Evolutionary conservation across 306 rosid genomes (phyloP), one percentile per base, ranked within the genome.

Genomic region (Herpetospermum pedunculosum): DNA sequence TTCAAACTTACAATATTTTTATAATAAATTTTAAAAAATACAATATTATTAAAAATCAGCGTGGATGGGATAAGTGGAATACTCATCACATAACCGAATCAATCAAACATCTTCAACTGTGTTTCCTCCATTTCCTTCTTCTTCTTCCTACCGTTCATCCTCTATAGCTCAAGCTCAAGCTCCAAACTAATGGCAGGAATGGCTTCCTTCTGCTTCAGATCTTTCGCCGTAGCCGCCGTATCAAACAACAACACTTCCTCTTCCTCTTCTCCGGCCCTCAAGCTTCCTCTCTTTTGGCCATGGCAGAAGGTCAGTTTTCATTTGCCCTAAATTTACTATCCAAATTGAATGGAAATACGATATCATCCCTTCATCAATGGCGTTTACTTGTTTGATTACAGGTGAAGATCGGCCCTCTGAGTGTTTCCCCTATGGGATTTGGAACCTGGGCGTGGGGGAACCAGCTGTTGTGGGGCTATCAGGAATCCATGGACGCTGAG

Each of bases 371-470:
- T 3, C 46, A 41, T 48, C 47, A 70, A 35, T 44, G 81, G 26
- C 64, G 0, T 16, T 29, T n/a, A n/a, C 21, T 23, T 46, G 70
- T 44, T 79, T 78, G 43, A 50, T 49, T 21, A 35, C 83, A 91
- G 97, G 86, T 91, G 79, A 91, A 89, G 88, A 85, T 94, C 82
- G 98, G 97, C 0, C 92, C 96, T 34, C 69, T 89, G 29, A 91
- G 77, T 80, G 91, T 94, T 18, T 94, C 97, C 70, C 98, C 96
- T 8, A 94, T 94, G 96, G 97, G 96, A 53, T 84, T 91, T 64
- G 98, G 97, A 77, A 94, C 97, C 0, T 94, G 98, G 98, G 98
- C 98, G 25, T 94, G 98, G 98, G 98, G 98, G 47, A 94, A 91
- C 86, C 97, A 94, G 70, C 65, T 94, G 55, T 87, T 94, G 12